Evolutionary conservation across 768 basidiomycete species (phyloP), one percentile per base, ranked within the genome.

Genomic region (Kwoniella bestiolae): DNA sequence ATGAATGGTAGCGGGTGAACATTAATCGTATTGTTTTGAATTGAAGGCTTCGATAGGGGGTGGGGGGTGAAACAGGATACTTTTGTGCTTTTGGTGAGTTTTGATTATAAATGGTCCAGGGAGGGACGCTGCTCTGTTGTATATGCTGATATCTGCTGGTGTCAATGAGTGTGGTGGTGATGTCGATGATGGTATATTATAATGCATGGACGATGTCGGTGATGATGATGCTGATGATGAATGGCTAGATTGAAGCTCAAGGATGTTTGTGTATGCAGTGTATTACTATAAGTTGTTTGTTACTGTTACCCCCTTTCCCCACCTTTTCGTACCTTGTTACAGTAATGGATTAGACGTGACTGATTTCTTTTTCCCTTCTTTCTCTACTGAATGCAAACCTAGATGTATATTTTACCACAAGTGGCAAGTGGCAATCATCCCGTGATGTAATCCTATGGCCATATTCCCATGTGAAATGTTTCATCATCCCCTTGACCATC

Each of bases 291-390:
- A n/a, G 46, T 11, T 60, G 59, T 51, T n/a, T 60, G 57, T 49
- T n/a, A n/a, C n/a, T n/a, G 34, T 28, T n/a, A 47, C n/a, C 18
- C 21, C 23, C 35, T 11, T 31, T 11, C 23, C 34, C 14, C 26
- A 45, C 9, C 12, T 45, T 5, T 29, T 9, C 28, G 16, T 31
- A 31, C n/a, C 2, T 49, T 47, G 11, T 21, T 21, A 23, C 23
- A 41, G 34, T 21, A 56, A n/a, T 56, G n/a, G n/a, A 44, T 25
- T 45, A 45, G 46, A 60, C 58, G 46, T 50, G 60, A 61, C 60
- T 61, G 60, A 61, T 61, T 61, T 61, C 50, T 52, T 52, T 61
- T 61, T 23, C 16, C 16, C 3, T 16, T 46, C 5, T n/a, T 18
- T 25, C 25, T n/a, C n/a, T n/a, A n/a, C n/a, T n/a, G n/a, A 8